phyloP scores from a whole-genome alignment of 768 basidiomycete species.

The Phanerodontia chrysosporium region DNA sequence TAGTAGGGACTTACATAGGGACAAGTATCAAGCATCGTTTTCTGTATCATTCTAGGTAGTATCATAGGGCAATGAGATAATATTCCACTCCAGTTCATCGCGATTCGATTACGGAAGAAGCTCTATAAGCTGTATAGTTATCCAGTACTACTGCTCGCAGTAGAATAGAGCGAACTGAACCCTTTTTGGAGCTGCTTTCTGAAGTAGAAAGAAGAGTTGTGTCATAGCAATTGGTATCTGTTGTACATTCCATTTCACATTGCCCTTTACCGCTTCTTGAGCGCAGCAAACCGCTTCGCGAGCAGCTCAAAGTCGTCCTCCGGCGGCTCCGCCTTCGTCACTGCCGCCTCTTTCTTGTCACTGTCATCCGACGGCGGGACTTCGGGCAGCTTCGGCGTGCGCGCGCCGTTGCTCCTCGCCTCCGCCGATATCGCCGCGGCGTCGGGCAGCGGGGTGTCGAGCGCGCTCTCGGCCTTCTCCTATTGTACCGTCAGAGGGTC shows the following conservation, averaged over 20 bases:
- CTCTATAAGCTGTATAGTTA: too few relatives aligned
- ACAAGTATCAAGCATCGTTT: neutral
- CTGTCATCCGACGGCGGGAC: slow-evolving; percentile 48
- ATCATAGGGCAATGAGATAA: neutral
- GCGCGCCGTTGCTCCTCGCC: slow-evolving; percentile 28
- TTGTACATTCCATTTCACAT: neutral
- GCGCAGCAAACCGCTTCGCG: slow-evolving; percentile 74
- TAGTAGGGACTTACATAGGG: slow-evolving; percentile 12
- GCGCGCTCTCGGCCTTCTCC: slow-evolving; percentile 8
- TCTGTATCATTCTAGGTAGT: neutral
- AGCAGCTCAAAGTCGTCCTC: slow-evolving; percentile 76
- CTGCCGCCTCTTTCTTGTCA: slow-evolving; percentile 23
- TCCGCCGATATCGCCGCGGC: slow-evolving; percentile 25
- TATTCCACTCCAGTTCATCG: too few relatives aligned
- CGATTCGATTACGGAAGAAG: too few relatives aligned
- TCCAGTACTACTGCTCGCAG: too few relatives aligned
- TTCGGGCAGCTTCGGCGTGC: slow-evolving; percentile 43
- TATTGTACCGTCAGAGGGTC: neutral
- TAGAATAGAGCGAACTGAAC: too few relatives aligned
- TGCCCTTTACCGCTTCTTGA: slow-evolving; percentile 66
- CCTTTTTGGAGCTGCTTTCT: too few relatives aligned
- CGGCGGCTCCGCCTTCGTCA: slow-evolving; percentile 29
- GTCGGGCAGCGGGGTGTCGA: slow-evolving; percentile 15
- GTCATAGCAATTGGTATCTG: neutral
- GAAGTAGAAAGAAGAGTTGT: neutral